Conservation (phyloP, 192 early-diverging fungal species). For the Entomortierella parvispora region DNA sequence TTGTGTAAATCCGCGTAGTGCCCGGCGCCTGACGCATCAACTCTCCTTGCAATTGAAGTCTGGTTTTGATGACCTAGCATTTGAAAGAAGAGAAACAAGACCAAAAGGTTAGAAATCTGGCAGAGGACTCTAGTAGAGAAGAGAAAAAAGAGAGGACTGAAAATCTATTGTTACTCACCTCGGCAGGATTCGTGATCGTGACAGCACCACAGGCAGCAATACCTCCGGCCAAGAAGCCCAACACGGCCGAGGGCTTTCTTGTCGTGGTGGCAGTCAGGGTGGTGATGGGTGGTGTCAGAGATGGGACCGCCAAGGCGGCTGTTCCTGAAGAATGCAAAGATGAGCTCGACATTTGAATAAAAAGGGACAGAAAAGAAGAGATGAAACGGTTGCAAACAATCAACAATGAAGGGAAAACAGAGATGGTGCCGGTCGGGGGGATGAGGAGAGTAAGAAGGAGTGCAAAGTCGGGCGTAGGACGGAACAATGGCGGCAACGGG, state of each 20-base stretch:
- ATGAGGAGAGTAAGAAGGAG: no score
- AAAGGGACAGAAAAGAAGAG: no score
- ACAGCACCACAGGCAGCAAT: constrained; percentile 91
- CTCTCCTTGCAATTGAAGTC: constrained; percentile 93
- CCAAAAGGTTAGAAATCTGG: neutral
- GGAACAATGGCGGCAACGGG: no score
- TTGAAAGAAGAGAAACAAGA: neutral
- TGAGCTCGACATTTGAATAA: constrained; percentile 14
- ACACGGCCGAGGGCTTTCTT: constrained; percentile 52
- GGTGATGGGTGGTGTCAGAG: constrained; percentile 6
- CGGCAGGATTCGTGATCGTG: constrained; percentile 96
- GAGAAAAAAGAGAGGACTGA: neutral
- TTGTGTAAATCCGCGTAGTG: constrained; percentile 71
- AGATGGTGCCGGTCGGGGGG: no score
- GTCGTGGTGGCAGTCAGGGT: neutral
- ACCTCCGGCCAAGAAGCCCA: constrained; percentile 81
- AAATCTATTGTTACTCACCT: constrained; percentile 61
- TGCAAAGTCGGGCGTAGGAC: no score
- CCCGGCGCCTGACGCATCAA: constrained; percentile 64
- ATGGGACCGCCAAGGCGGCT: neutral
- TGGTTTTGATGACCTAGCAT: constrained; percentile 85
- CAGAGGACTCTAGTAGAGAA: neutral
- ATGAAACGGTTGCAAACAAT: no score
- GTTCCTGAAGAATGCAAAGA: constrained; percentile 12
- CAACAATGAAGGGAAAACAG: no score